phyloP scores from a whole-genome alignment of 257 asterid genomes.

The Jaltomata sinuosa region DNA sequence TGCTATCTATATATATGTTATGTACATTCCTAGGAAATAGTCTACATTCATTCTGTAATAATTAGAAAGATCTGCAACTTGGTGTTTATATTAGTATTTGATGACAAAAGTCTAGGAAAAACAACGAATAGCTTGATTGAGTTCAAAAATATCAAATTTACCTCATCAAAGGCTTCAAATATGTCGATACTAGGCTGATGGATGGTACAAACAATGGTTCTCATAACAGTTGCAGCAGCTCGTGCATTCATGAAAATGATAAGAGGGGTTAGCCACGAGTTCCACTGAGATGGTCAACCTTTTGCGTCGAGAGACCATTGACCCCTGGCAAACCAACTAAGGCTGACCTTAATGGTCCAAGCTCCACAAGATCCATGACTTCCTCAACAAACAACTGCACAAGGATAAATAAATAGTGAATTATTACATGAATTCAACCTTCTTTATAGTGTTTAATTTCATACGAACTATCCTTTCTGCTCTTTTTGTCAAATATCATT shows the following conservation, averaged over 20 bases:
- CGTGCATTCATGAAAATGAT: not conserved
- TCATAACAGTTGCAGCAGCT: not conserved
- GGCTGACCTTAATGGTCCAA: not conserved
- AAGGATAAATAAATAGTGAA: not conserved
- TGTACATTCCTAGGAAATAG: too few relatives aligned
- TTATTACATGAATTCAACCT: not conserved
- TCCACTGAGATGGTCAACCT: not conserved
- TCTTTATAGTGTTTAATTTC: not conserved
- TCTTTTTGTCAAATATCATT: not conserved
- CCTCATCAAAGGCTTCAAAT: not conserved
- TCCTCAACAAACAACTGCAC: not conserved
- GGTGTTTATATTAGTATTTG: not conserved
- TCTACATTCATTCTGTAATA: too few relatives aligned
- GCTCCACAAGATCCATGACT: not conserved
- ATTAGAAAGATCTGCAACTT: not conserved
- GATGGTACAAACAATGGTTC: not conserved
- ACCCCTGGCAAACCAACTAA: not conserved
- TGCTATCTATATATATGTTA: too few relatives aligned
- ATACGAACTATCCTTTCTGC: not conserved
- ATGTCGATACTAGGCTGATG: not conserved
- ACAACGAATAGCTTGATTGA: not conserved
- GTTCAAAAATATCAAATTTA: not conserved
- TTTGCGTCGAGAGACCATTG: not conserved
- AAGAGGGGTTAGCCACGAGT: not conserved
- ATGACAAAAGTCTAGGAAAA: not conserved